Evolutionary conservation across 805 yeast species (phyloP), one percentile per base, ranked within the genome.

Genomic region (Scheffersomyces amazonensis): DNA sequence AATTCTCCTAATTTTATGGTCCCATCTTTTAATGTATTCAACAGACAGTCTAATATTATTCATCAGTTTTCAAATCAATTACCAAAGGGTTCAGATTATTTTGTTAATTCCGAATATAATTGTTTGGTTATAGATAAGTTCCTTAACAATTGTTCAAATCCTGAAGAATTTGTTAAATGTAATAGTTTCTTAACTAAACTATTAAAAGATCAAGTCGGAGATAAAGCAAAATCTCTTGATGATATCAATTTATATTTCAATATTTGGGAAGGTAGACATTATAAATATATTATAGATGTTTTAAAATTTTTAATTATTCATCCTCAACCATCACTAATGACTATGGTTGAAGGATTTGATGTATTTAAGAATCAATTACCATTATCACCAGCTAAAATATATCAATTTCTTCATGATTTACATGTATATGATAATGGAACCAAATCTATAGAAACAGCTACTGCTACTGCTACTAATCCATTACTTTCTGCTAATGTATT

Each of bases 211-310:
- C 56, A 52, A 30, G 21, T 17, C 7, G 36, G 48, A 2, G 18
- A 33, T 1, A 27, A 35, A 10, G 38, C 43, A 8, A 51, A 46
- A 35, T 43, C 52, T 1, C 41, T 41, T 22, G 61, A 57, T n/a
- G 66, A 60, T 33, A 24, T 65, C 19, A 50, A 52, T 11, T 31
- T 56, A 5, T 54, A 42, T 28, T 54, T 67, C 36, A 46, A 44
- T 18, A 53, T 66, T 12, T 58, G 67, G 69, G 63, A 58, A 17
- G 69, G 66, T 0, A 40, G 42, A 24, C 50, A 48, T 20, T 56
- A 44, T 41, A 42, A 37, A 18, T 44, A 46, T 31, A 36, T 62
- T 1, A 43, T 68, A 3, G 60, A 54, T 8, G 55, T 52, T 5
- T 36, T 67, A 43, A 64, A 63, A 42, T 56, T 51, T 27, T 52